Base-by-base conservation (phyloP, 176 grass and related monocot genomes). In the Eleusine indica region DNA sequence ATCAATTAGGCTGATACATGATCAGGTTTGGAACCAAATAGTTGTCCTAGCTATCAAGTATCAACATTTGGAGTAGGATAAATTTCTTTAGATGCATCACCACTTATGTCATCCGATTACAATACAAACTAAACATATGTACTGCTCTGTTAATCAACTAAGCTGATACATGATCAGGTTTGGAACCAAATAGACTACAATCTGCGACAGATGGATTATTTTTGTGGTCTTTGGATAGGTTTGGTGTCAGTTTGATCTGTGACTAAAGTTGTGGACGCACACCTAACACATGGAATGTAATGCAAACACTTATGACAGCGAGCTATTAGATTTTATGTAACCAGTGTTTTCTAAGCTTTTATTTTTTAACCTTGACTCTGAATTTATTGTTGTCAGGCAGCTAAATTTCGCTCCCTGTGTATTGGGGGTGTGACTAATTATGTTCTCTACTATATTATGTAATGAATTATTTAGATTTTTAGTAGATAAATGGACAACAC, bases 381-480 rank as follows among this genome's bases (percentile, higher is more conserved):
- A 67, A 22, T 77, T 38, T 44, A 41, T 9, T 63, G 56, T 29
- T 63, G n/a, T 17, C 15, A 12, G 21, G 22, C 72, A 58, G 2
- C 16, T 9, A 58, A 61, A 28, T 14, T 17, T 60, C 5, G 7
- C 52, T 22, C 19, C 21, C 1, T 60, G 35, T 63, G 58, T 25
- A 43, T 4, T 41, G 1, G 38, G 12, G 5, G 4, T 10, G 37
- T 61, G 37, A 15, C 44, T 62, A 17, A 1, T n/a, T 40, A 12
- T 67, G 44, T 53, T 53, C 63, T 70, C 9, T 65, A 38, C 52
- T 85, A 2, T 63, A 63, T 41, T 61, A 70, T 80, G 30, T 13
- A 5, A 57, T 61, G 7, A 7, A 39, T 73, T 21, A 21, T 68
- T 47, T 73, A 62, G 48, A 30, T 30, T 65, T 49, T 64, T 54